phyloP scores from a whole-genome alignment of 441 rosid genomes.

The Arabidopsis hybrid region DNA sequence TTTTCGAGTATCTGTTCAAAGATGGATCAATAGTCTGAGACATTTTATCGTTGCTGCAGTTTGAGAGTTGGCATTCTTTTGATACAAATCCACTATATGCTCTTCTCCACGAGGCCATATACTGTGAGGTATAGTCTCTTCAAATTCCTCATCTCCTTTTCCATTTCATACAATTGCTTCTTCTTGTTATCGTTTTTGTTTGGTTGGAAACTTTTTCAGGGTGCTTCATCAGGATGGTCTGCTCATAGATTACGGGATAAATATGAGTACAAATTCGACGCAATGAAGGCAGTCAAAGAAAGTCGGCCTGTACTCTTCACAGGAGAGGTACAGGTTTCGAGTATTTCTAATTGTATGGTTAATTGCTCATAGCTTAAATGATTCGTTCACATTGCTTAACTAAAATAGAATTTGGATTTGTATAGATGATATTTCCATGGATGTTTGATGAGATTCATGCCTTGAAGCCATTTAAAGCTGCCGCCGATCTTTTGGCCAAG shows the following conservation, averaged over 20 bases:
- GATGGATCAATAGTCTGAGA: slow-evolving; percentile 32
- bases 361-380: not conserved
- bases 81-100: slow-evolving; percentile 91
- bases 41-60: slow-evolving; percentile 52
- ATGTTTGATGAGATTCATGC: slow-evolving; percentile 89
- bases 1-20: slow-evolving; percentile 14
- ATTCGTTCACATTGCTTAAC: slow-evolving; percentile 15
- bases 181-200: slow-evolving; percentile 4
- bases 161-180: not conserved
- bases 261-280: slow-evolving; percentile 62
- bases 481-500: slow-evolving; percentile 72
- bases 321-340: slow-evolving; percentile 69
- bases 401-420: slow-evolving; percentile 6
- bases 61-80: slow-evolving; percentile 73
- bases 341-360: not conserved
- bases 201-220: slow-evolving; percentile 47
- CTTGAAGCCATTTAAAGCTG: slow-evolving; percentile 72
- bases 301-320: slow-evolving; percentile 78
- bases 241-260: slow-evolving; percentile 68
- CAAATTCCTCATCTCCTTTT: slow-evolving; percentile 18
- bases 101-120: slow-evolving; percentile 82
- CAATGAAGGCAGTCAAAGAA: slow-evolving; percentile 68
- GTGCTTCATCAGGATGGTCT: slow-evolving; percentile 86
- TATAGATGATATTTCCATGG: slow-evolving; percentile 93
- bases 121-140: slow-evolving; percentile 74